A percentile compares a stretch with the other conserved stretches of the same genome.
phyloP scores from a whole-genome alignment of 1,284 basidiomycete genomes.

The Puccinia horiana region DNA sequence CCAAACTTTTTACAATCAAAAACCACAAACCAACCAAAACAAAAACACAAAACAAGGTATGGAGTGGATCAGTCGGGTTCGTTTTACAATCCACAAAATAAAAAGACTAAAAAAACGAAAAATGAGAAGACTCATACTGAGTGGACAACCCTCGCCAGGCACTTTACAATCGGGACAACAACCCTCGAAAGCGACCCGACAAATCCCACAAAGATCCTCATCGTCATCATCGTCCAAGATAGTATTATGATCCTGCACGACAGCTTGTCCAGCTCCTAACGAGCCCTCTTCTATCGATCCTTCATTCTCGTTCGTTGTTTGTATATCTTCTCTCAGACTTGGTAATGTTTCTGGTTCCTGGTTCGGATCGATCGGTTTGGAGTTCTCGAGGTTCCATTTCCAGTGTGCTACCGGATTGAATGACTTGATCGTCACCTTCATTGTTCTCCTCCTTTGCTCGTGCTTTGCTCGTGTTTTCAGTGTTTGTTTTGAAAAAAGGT shows the following conservation, averaged over 20 bases:
- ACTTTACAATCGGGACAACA: constrained; percentile 91
- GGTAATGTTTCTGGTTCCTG: constrained; percentile 20
- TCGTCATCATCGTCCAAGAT: constrained; percentile 66
- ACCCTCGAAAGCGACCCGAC: constrained; percentile 83
- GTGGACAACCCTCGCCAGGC: constrained; percentile 92
- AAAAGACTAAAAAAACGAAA: not conserved
- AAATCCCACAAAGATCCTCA: constrained; percentile 90
- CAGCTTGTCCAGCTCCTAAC: constrained; percentile 22
- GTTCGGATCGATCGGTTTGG: constrained; percentile 51
- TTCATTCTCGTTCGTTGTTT: too few relatives aligned
- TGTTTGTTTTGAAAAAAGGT: too few relatives aligned
- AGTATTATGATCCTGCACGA: constrained; percentile 11
- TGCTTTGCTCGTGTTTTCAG: not conserved
- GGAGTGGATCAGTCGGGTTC: not conserved
- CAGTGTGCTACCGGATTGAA: constrained; percentile 84
- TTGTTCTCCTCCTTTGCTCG: constrained; percentile 56
- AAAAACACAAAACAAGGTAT: constrained; percentile 1
- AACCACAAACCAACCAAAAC: not conserved
- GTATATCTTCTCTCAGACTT: not conserved
- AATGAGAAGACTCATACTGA: constrained; percentile 68
- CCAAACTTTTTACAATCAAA: constrained; percentile 69
- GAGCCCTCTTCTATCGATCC: too few relatives aligned
- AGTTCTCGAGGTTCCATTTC: constrained; percentile 74
- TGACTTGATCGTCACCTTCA: constrained; percentile 77
- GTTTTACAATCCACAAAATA: not conserved